Evolutionary conservation across 495 filamentous ascomycete genomes (phyloP), one percentile per base, ranked within the genome.

Genomic region (Chaetomidium leptoderma): DNA sequence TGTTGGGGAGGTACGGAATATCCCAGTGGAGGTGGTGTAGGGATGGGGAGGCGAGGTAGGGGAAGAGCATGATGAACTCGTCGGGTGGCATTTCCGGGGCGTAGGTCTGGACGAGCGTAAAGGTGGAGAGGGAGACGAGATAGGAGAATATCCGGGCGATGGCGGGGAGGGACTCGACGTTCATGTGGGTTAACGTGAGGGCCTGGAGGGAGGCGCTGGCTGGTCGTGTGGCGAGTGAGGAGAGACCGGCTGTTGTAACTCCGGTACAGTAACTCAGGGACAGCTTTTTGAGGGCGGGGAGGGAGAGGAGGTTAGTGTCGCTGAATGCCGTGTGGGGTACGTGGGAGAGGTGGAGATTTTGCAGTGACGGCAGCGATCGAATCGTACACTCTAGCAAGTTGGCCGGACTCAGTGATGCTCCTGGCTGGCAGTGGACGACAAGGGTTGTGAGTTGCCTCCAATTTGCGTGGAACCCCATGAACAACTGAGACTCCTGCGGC

Each of bases 11-110:
- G 55, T 74, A 72, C 1, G 86, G 81, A 26, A 92, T 81, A 63
- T 95, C 89, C 92, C 92, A 93, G 71, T 93, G 89, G 14, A 93
- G 73, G 51, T 81, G 83, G 55, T 82, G 73, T 0, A 95, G 78
- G 19, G 78, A 82, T 1, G 72, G 67, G 0, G 86, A 92, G 2
- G 86, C 86, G 6, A 96, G 75, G 55, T 90, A 83, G 0, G 86
- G 87, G 58, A 78, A 78, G 19, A 83, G 70, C 71, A 85, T 85
- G 36, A 88, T 77, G 48, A 86, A 81, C 23, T 78, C 74, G 46
- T 83, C 84, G 4, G 70, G 63, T 0, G 84, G 78, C 56, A 90
- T 74, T 4, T 75, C 74, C 1, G 86, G 87, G 3, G 81, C 79
- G 42, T 72, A 76, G 5, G 81, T 74, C 67, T 95, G 90, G 1